phyloP scores from a whole-genome alignment of 2,329 filamentous ascomycete species.

The Epichloe sylvatica region DNA sequence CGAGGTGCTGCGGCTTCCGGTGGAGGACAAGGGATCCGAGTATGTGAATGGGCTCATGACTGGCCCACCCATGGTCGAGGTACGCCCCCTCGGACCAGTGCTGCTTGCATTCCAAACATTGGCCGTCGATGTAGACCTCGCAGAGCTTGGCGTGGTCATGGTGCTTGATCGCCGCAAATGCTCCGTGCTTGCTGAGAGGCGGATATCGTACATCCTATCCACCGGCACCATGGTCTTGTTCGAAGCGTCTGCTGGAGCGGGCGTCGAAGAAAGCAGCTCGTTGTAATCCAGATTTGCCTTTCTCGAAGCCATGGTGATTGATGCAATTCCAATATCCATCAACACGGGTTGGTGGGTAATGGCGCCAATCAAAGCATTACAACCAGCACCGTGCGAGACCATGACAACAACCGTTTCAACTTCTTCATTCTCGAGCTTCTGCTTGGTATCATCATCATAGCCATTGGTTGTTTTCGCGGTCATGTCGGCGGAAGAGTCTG shows the following conservation, averaged over 20 bases:
- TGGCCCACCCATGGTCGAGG: conserved; percentile 14
- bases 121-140: conserved; percentile 20
- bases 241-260: conserved; percentile 9
- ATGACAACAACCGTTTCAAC: conserved; percentile 73
- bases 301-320: conserved; percentile 73
- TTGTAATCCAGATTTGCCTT: conserved; percentile 33
- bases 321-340: conserved; percentile 79
- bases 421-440: conserved; percentile 40
- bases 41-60: conserved; percentile 25
- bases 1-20: conserved; percentile 30
- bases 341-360: conserved; percentile 84
- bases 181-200: conserved; percentile 59
- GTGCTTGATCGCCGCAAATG: conserved; percentile 41
- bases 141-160: conserved; percentile 21
- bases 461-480: conserved; percentile 26
- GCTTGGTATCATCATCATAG: conserved; percentile 11
- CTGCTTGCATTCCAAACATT: conserved; percentile 15
- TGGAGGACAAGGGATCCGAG: conserved; percentile 27
- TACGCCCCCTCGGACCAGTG: conserved; percentile 21
- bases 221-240: conserved; percentile 27
- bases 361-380: conserved; percentile 86
- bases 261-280: conserved; percentile 17
- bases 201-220: conserved; percentile 57
- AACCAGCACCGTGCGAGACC: conserved; percentile 88
- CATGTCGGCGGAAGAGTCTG: conserved; percentile 36